phyloP scores from a whole-genome alignment of 23 red algal genomes.

The Pyropia yezoensis region DNA sequence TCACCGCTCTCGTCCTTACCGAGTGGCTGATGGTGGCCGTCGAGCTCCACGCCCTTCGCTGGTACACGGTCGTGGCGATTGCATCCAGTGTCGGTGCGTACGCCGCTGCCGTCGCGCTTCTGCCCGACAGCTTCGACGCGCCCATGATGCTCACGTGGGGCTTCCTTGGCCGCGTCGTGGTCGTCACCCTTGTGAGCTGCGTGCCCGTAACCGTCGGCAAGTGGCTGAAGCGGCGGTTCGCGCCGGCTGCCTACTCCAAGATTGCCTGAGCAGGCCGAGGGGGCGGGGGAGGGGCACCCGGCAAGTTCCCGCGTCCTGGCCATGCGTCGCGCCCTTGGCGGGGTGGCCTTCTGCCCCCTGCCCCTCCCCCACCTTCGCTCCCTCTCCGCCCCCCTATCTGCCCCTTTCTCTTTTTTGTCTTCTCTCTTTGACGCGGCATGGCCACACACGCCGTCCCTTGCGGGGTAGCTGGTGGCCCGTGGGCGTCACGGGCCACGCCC shows the following conservation, averaged over 20 bases:
- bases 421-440: no score
- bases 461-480: no score
- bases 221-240: constrained; percentile 59
- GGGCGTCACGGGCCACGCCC: no score
- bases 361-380: no score
- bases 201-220: constrained; percentile 76
- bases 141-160: constrained; percentile 66
- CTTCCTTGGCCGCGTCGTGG: constrained; percentile 50
- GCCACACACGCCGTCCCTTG: no score
- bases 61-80: constrained; percentile 76
- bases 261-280: constrained; percentile 16
- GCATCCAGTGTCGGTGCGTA: constrained; percentile 65
- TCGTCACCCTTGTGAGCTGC: constrained; percentile 71
- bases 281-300: no score
- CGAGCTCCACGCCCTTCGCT: constrained; percentile 81
- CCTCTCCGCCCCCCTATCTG: no score
- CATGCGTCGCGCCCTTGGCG: no score
- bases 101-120: constrained; percentile 25
- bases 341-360: no score
- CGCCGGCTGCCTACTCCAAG: constrained; percentile 77
- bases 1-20: constrained; percentile 84
- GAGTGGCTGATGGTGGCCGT: constrained; percentile 91
- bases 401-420: no score
- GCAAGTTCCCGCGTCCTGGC: no score
- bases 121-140: constrained; percentile 63